Evolutionary conservation across 192 early-diverging fungal genomes (phyloP), one percentile per base, ranked within the genome.

Genomic region (Piromyces finnis): DNA sequence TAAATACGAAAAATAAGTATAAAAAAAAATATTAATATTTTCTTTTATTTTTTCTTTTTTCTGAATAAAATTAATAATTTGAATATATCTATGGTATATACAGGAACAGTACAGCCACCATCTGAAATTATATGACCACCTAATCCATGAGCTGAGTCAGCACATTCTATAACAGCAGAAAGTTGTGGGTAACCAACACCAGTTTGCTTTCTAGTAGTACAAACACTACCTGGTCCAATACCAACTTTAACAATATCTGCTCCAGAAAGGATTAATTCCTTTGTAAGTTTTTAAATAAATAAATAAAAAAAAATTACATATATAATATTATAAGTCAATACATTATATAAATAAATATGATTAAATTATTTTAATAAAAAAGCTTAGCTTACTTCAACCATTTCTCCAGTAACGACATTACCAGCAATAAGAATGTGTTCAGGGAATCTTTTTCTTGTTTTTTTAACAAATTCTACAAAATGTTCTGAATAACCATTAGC

Each of bases 401-500:
- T 78, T 37, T 78, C 78, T 30, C 78, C 78, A 26, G 78, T 78
- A 26, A 78, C 78, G n/a, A 78, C 78, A 37, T 78, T 78, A n/a
- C 78, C 78, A 30, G 78, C 78, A n/a, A 78, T 78, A 37, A 78
- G 30, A n/a, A 37, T 78, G 26, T 78, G 30, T 11, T 78, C 9
- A 26, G 30, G 30, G 78, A 78, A 78, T 30, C 30, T 78, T n/a
- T n/a, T 18, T 37, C 78, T 78, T 9, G 35, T 37, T 37, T 18
- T 78, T 30, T 37, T 30, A 37, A 78, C 78, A 37, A 35, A 78
- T 18, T 78, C 78, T 30, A 78, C 78, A 78, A 78, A 78, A 37
- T 78, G 78, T 37, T 78, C 78, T 37, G 78, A 78, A 37, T 78
- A 78, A n/a, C 78, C 78, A n/a, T 78, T 78, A 18, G 78, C 78